Conservation (phyloP, 2,329 filamentous ascomycete genomes). For the Parafenestella ontariensis region DNA sequence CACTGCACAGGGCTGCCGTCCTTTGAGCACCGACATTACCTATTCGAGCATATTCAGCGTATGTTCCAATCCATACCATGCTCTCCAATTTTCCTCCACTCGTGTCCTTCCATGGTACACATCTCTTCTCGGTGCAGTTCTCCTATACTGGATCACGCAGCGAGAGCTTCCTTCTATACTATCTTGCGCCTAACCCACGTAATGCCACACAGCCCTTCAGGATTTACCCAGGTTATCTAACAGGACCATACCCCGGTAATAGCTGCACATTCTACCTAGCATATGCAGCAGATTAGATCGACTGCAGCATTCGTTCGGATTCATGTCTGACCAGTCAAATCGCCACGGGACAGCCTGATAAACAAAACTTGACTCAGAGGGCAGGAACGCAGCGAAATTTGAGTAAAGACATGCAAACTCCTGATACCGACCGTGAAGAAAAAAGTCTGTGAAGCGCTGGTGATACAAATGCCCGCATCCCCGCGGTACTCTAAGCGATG, state of each 20-base stretch:
- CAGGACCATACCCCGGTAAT: background rate
- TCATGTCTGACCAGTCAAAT: no score
- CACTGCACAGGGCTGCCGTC: background rate
- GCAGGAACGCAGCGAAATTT: no score
- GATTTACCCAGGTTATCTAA: background rate
- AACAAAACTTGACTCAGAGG: no score
- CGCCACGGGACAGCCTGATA: no score
- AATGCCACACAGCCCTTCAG: background rate
- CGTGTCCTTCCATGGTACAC: background rate
- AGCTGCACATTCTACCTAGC: no score
- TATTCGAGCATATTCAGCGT: background rate
- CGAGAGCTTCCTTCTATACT: background rate
- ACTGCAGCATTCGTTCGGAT: no score
- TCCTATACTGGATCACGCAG: background rate
- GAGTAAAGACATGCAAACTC: background rate
- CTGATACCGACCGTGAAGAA: background rate
- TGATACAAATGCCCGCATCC: background rate
- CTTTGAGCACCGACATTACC: background rate
- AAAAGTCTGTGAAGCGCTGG: no score
- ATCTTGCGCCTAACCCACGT: background rate
- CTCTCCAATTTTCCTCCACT: background rate
- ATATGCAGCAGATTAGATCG: no score
- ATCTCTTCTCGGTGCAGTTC: background rate
- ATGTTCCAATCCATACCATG: background rate
- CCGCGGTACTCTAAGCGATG: background rate